Evolutionary conservation across 805 yeast genomes (phyloP).

Genomic region (Metschnikowia matae): DNA sequence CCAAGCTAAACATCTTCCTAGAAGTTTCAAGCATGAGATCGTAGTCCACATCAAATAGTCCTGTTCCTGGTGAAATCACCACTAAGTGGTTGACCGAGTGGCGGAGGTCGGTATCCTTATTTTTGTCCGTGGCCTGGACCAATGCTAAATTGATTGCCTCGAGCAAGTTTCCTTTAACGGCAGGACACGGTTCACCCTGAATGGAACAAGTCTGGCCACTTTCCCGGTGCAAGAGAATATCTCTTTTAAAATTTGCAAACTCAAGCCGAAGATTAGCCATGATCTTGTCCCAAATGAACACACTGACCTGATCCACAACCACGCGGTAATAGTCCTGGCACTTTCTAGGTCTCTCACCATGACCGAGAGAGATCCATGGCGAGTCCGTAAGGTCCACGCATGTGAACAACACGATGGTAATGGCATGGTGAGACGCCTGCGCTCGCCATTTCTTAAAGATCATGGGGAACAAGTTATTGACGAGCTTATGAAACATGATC

Average conservation of each 20-base stretch:
- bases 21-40: conserved; percentile 72
- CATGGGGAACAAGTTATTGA: conserved; percentile 87
- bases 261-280: conserved; percentile 85
- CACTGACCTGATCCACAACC: conserved; percentile 91
- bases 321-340: conserved; percentile 83
- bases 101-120: conserved; percentile 78
- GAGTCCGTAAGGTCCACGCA: conserved; percentile 59
- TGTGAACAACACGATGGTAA: conserved; percentile 84
- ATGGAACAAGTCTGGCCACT: conserved; percentile 30
- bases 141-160: conserved; percentile 87
- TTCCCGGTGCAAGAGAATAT: conserved; percentile 51
- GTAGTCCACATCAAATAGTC: conserved; percentile 87
- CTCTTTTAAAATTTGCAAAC: conserved; percentile 76
- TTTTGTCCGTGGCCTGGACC: conserved; percentile 69
- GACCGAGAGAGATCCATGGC: conserved; percentile 55
- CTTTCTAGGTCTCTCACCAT: conserved; percentile 67
- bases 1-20: conserved; percentile 68
- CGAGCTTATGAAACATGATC: conserved; percentile 85
- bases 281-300: conserved; percentile 84
- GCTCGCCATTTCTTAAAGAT: conserved; percentile 86
- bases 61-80: conserved; percentile 87
- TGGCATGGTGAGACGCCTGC: conserved; percentile 82
- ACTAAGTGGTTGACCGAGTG: conserved; percentile 91
- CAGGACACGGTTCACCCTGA: conserved; percentile 63
- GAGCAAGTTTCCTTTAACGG: conserved; percentile 82